Evolutionary conservation across 75 land plant genomes (phyloP).

Genomic region (Selaginella tamariscina): DNA sequence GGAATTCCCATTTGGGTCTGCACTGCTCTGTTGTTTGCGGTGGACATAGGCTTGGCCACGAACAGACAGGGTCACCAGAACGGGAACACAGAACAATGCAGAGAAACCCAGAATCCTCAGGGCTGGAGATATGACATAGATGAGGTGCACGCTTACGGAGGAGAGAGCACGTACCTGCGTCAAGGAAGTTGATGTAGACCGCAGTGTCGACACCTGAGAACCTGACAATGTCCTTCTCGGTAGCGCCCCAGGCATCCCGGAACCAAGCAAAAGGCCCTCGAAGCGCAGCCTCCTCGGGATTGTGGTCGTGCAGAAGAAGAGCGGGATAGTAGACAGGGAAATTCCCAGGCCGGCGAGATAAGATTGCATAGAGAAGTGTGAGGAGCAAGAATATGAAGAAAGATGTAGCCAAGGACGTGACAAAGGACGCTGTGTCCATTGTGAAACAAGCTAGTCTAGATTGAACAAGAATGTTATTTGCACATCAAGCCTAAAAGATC

Average conservation of each 20-base stretch:
- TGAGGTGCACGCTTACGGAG: too few species aligned
- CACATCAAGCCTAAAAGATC: too few species aligned
- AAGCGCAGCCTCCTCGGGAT: not conserved
- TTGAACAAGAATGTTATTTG: too few species aligned
- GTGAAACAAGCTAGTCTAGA: too few species aligned
- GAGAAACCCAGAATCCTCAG: constrained; percentile 51
- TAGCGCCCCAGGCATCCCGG: constrained; percentile 14
- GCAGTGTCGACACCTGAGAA: constrained; percentile 29
- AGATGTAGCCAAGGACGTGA: constrained; percentile 77
- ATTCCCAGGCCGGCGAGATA: constrained; percentile 49
- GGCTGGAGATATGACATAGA: too few species aligned
- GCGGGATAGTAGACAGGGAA: constrained; percentile 58
- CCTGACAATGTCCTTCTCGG: constrained; percentile 17
- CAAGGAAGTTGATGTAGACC: constrained; percentile 25
- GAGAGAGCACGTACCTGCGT: constrained; percentile 19
- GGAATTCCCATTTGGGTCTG: too few species aligned
- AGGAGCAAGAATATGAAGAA: constrained; percentile 56
- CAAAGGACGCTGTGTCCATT: constrained; percentile 62
- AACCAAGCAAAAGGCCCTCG: constrained; percentile 18
- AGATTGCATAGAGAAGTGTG: constrained; percentile 42
- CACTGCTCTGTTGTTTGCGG: constrained; percentile 14
- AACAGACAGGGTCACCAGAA: constrained; percentile 60
- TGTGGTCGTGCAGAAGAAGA: constrained; percentile 37
- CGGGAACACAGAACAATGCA: constrained; percentile 48
- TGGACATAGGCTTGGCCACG: constrained; percentile 28